Evolutionary conservation across 2,329 filamentous ascomycete genomes (phyloP), one percentile per base, ranked within the genome.

Genomic region (Scolecobasidium constrictum): DNA sequence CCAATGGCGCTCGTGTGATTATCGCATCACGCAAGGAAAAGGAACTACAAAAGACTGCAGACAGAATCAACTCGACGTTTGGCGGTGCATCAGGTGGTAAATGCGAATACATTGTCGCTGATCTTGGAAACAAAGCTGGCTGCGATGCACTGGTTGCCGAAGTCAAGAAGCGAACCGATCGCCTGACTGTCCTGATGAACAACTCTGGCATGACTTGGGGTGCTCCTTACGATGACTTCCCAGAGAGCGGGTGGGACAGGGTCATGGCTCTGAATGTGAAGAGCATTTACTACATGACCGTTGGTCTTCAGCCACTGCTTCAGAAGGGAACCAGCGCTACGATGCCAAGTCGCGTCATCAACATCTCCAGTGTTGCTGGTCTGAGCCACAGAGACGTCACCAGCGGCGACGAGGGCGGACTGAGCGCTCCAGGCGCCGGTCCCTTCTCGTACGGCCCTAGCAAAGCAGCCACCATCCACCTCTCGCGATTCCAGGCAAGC

Each of bases 181-280:
- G 56, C 9, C 43, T 72, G 57, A 71, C 55, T 50, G 65, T 72
- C 18, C 55, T 72, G 18, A 60, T 73, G 40, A 73, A 73, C 52
- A 73, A 72, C 50, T 69, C 69, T 9, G 70, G 70, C 15, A 70
- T 65, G 9, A 69, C 68, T 40, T 73, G 70, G 65, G 72, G 72
- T 9, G 73, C 67, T 17, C 67, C 72, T 20, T 76, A 75, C 53
- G 69, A 74, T 46, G 64, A 75, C 53, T 77, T 74, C 50, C 72
- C 72, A 1, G 72, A 73, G 47, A 61, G 65, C 37, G 73, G 68
- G 33, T 77, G 72, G 70, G 72, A 74, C 48, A 71, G 74, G 48
- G 60, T 77, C 20, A 69, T 74, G 49, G 67, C 66, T 7, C 56
- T 73, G 49, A 73, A 73, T 50, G 68, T 73, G n/a, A 71, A 73